Evolutionary conservation across 1,284 basidiomycete genomes (phyloP).

Genomic region (Trametes sp.): DNA sequence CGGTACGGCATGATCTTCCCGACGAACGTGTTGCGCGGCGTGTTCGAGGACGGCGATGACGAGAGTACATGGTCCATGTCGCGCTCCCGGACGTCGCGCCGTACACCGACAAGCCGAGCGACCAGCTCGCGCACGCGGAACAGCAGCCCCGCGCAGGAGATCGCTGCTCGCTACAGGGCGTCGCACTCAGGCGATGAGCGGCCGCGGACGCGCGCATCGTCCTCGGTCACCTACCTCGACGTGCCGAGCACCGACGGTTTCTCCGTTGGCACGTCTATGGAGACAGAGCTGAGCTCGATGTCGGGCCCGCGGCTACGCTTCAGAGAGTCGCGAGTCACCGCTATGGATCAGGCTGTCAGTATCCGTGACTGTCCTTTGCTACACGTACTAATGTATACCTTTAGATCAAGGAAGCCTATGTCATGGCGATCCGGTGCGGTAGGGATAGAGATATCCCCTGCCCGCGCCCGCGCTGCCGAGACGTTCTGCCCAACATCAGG

Average conservation of each 20-base stretch:
- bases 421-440: constrained; percentile 43
- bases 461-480: constrained; percentile 57
- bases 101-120: constrained; percentile 16
- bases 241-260: constrained; percentile 9
- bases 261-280: constrained; percentile 16
- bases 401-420: constrained; percentile 52
- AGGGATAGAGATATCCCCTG: constrained; percentile 50
- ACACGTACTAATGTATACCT: background rate
- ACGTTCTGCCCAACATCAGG: constrained; percentile 53
- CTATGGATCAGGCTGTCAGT: constrained; percentile 51
- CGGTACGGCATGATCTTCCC: constrained; percentile 29
- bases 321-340: constrained; percentile 44
- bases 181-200: constrained; percentile 17
- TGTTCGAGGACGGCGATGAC: constrained; percentile 21
- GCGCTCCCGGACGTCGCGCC: constrained; percentile 25
- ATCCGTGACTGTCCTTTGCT: background rate
- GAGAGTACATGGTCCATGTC: constrained; percentile 35
- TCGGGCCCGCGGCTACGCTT: constrained; percentile 27
- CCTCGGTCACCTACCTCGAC: constrained; percentile 25
- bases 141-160: constrained; percentile 33
- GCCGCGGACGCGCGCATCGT: constrained; percentile 13
- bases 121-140: constrained; percentile 20
- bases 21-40: constrained; percentile 17
- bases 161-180: constrained; percentile 32
- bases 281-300: constrained; percentile 16